A percentile compares a stretch with the other conserved stretches of the same genome.
phyloP scores from a whole-genome alignment of 306 rosid genomes.

The Sphenostylis stenocarpa region DNA sequence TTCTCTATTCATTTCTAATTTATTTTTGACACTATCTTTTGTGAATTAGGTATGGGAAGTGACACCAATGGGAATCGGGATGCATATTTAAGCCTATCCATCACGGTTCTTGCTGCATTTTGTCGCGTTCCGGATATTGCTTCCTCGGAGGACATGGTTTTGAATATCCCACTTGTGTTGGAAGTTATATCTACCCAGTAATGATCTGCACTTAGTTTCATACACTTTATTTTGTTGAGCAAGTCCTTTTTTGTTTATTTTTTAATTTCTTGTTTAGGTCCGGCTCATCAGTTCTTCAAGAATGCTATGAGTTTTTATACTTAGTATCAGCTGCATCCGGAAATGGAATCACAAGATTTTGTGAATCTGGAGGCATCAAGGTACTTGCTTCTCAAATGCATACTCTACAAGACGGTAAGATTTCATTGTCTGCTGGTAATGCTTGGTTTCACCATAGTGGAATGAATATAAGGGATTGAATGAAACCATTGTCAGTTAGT shows the following conservation, averaged over 20 bases:
- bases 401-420: slow-evolving; percentile 65
- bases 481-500: background rate
- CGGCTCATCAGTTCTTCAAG: slow-evolving; percentile 60
- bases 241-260: background rate
- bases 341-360: slow-evolving; percentile 55
- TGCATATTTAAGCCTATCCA: slow-evolving; percentile 73
- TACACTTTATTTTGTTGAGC: background rate
- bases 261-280: slow-evolving; percentile 51
- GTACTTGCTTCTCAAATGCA: slow-evolving; percentile 64
- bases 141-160: slow-evolving; percentile 65
- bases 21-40: background rate
- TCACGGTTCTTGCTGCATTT: slow-evolving; percentile 77
- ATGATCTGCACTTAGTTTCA: background rate
- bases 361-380: slow-evolving; percentile 62
- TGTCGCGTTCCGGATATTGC: slow-evolving; percentile 86
- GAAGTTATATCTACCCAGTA: slow-evolving; percentile 65
- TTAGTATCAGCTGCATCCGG: slow-evolving; percentile 69
- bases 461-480: background rate
- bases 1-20: background rate
- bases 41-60: slow-evolving; percentile 57
- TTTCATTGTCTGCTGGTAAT: slow-evolving; percentile 12
- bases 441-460: background rate
- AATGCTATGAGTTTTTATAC: slow-evolving; percentile 82
- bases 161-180: slow-evolving; percentile 62
- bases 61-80: slow-evolving; percentile 56